Evolutionary conservation across 2,329 filamentous ascomycete genomes (phyloP), one percentile per base, ranked within the genome.

Genomic region (Graphilbum sp.): DNA sequence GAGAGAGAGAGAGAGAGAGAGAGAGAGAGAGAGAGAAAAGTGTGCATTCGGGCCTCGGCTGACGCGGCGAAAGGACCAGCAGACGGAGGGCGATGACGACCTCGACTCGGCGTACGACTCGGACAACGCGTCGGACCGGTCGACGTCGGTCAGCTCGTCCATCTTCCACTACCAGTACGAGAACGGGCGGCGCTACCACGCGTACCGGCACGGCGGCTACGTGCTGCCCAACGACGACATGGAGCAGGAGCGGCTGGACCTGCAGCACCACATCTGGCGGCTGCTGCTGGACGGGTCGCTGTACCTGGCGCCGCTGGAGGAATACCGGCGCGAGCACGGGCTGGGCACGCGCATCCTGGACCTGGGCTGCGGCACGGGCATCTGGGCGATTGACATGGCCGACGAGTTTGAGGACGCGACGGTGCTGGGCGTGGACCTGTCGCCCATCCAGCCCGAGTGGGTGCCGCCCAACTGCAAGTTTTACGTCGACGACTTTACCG

Each of bases 321-420:
- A 54, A 3, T 47, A 56, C 7, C 58, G 58, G 15, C 30, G 34
- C 16, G n/a, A n/a, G n/a, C n/a, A n/a, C n/a, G n/a, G n/a, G n/a
- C n/a, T n/a, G n/a, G n/a, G n/a, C n/a, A n/a, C n/a, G n/a, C 30
- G 39, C 5, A 47, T 56, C 0, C 46, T 56, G 9, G 54, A 56
- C 37, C 46, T 56, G 38, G 66, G 63, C 33, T 68, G 64, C 1
- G 66, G 68, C 43, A 68, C 67, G 27, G 66, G 66, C 32, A 72
- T 72, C 54, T 80, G 76, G 76, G 72, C 74, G 15, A 75, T 82
- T 41, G 34, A 30, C 16, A 32, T 39, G 11, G 38, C 32, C 34
- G 30, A n/a, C 34, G 4, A 20, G 8, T 16, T 5, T 16, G n/a
- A 9, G 7, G 41, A 62, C 62, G 50, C 48, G 17, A 46, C 54